Evolutionary conservation across 2,329 filamentous ascomycete genomes (phyloP).

Genomic region (Nothophoma quercina): DNA sequence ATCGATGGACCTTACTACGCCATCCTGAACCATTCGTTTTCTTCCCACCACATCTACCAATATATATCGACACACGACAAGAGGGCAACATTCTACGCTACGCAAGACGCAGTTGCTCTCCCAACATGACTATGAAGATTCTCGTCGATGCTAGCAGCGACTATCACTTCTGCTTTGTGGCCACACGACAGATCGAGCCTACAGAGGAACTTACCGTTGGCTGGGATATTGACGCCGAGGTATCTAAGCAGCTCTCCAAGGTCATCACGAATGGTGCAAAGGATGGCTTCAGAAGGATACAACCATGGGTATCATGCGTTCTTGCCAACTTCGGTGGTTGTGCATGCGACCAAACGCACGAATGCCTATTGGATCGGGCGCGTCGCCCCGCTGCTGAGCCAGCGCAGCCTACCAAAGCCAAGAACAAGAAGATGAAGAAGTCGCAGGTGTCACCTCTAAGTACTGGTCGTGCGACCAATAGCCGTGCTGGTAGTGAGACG

Average conservation of each 20-base stretch:
- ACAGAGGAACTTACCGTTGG: slow-evolving; percentile 72
- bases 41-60: slow-evolving; percentile 82
- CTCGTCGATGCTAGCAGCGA: slow-evolving; percentile 73
- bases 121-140: slow-evolving; percentile 88
- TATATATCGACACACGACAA: slow-evolving; percentile 90
- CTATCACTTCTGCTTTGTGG: slow-evolving; percentile 93
- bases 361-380: slow-evolving; percentile 48
- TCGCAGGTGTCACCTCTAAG: slow-evolving; percentile 62
- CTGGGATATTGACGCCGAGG: slow-evolving; percentile 60
- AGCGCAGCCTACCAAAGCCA: slow-evolving; percentile 49
- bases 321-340: slow-evolving; percentile 82
- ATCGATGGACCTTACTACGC: slow-evolving; percentile 57
- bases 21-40: slow-evolving; percentile 63
- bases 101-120: slow-evolving; percentile 88
- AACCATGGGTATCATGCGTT: slow-evolving; percentile 73
- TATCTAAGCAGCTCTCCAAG: slow-evolving; percentile 65
- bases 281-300: slow-evolving; percentile 64
- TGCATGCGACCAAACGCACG: slow-evolving; percentile 66
- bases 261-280: slow-evolving; percentile 70
- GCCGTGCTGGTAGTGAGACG: slow-evolving; percentile 67
- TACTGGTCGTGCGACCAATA: slow-evolving; percentile 61
- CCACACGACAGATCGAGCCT: slow-evolving; percentile 78
- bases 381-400: slow-evolving; percentile 43
- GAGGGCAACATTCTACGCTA: slow-evolving; percentile 89
- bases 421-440: slow-evolving; percentile 58